Percentiles rank a stretch among this genome's conserved stretches.
These are phyloP conservation scores for Agrocybe pediades DNA, from an alignment of 768 basidiomycete genomes.

Conservation along the genomic window DNA sequence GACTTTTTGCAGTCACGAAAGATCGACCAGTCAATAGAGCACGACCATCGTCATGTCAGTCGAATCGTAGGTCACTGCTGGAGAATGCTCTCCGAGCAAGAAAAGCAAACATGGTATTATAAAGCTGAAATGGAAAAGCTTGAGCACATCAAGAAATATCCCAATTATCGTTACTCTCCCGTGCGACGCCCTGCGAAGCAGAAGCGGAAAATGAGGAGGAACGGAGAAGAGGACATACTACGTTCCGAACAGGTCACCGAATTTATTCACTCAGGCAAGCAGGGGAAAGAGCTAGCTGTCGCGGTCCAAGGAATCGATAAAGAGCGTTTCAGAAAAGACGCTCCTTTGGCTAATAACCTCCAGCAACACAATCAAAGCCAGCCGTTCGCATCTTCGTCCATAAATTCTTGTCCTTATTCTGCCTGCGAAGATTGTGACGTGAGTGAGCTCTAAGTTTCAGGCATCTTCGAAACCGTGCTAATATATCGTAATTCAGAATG, in stretches of 20 bases:
- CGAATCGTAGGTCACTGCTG: constrained; percentile 57
- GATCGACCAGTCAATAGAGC: constrained; percentile 48
- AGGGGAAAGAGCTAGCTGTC: constrained; percentile 33
- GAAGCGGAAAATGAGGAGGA: constrained; percentile 55
- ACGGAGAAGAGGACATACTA: constrained; percentile 45
- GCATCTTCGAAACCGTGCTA: too few relatives aligned
- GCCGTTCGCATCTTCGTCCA: background rate
- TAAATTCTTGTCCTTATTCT: background rate
- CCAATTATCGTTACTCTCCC: constrained; percentile 58
- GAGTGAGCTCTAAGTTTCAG: too few relatives aligned
- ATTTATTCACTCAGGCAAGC: constrained; percentile 50
- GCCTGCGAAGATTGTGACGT: too few relatives aligned
- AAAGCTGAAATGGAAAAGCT: constrained; percentile 54
- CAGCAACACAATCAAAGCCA: background rate
- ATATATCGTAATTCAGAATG: too few relatives aligned
- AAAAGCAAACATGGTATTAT: constrained; percentile 52
- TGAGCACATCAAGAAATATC: constrained; percentile 48
- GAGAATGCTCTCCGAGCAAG: constrained; percentile 50
- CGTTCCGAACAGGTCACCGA: constrained; percentile 54
- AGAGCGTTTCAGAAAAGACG: background rate
- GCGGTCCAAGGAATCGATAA: background rate
- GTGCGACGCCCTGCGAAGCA: constrained; percentile 42
- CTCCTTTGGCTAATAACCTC: background rate
- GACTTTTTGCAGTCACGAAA: constrained; percentile 57
- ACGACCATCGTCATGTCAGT: constrained; percentile 60